Evolutionary conservation across 139 green algal genomes (phyloP).

Genomic region (Pseudopediastrum boryanum): DNA sequence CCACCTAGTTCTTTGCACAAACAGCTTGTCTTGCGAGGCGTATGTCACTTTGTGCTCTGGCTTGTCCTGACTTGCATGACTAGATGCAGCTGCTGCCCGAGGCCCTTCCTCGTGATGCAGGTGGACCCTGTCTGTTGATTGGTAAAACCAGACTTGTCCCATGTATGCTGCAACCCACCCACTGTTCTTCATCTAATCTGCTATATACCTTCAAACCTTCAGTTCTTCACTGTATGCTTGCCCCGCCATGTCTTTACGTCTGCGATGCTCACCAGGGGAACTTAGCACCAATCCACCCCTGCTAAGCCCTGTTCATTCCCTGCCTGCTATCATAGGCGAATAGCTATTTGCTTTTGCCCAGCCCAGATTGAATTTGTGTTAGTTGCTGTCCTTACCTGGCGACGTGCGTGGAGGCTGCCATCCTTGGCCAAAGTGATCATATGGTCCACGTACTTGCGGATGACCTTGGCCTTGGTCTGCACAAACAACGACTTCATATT

Average conservation of each 20-base stretch:
- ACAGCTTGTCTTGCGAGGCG: too few relatives aligned
- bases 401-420: constrained; percentile 64
- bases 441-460: constrained; percentile 95
- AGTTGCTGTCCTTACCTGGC: constrained; percentile 58
- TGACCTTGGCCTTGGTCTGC: constrained; percentile 91
- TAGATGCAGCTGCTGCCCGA: too few relatives aligned
- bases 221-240: background rate
- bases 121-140: too few relatives aligned
- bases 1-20: too few relatives aligned
- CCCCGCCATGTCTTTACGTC: background rate
- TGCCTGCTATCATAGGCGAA: background rate
- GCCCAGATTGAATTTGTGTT: too few relatives aligned
- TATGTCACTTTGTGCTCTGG: too few relatives aligned
- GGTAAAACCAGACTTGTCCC: too few relatives aligned
- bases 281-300: background rate
- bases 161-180: too few relatives aligned
- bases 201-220: background rate
- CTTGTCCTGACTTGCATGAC: too few relatives aligned
- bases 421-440: constrained; percentile 98
- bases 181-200: too few relatives aligned
- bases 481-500: too few relatives aligned
- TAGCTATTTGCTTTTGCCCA: constrained; percentile 25
- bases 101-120: too few relatives aligned
- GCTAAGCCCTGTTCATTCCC: background rate
- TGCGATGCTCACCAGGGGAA: background rate